Percentiles rank a stretch among this genome's conserved stretches.
phyloP scores from a whole-genome alignment of 2,329 filamentous ascomycete species.

The Penicillium corylophilum region DNA sequence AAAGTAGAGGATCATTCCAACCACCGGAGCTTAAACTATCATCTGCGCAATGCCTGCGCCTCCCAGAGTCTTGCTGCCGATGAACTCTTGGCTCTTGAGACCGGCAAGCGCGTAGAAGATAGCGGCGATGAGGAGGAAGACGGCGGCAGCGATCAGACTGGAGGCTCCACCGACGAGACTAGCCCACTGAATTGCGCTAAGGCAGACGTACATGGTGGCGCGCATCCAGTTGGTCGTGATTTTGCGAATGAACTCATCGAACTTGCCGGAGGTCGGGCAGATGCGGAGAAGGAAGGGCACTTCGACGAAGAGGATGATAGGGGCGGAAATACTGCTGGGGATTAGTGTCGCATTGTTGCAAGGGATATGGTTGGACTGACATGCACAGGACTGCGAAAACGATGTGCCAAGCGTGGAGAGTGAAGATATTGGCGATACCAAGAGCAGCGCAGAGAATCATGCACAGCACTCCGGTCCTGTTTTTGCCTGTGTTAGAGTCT shows the following conservation, averaged over 20 bases:
- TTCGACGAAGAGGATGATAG: conserved; percentile 81
- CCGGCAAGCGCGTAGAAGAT: conserved; percentile 66
- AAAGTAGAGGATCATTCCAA: conserved; percentile 1
- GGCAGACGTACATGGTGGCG: conserved; percentile 77
- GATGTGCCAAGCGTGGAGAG: conserved; percentile 57
- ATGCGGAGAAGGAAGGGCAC: conserved; percentile 94
- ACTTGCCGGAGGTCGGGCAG: conserved; percentile 87
- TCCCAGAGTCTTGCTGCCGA: conserved; percentile 85
- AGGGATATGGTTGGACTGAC: conserved; percentile 41
- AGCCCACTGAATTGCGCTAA: conserved; percentile 82
- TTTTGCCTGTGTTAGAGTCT: conserved; percentile 1
- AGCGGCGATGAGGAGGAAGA: conserved; percentile 74
- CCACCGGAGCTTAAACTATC: conserved; percentile 67
- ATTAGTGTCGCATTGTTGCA: conserved; percentile 40
- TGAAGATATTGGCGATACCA: conserved; percentile 68
- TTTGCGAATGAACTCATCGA: conserved; percentile 84
- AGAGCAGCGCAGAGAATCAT: conserved; percentile 66
- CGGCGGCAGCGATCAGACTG: conserved; percentile 80
- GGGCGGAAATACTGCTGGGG: conserved; percentile 61
- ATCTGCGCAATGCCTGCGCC: conserved; percentile 94
- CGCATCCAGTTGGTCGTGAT: conserved; percentile 98
- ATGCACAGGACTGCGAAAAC: conserved; percentile 60
- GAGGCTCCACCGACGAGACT: conserved; percentile 66
- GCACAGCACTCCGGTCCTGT: conserved; percentile 55
- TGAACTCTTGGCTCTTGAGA: conserved; percentile 47